These are phyloP conservation scores for Colletotrichum sidae DNA, from an alignment of 2,329 filamentous ascomycete genomes.

Conservation along the genomic window DNA sequence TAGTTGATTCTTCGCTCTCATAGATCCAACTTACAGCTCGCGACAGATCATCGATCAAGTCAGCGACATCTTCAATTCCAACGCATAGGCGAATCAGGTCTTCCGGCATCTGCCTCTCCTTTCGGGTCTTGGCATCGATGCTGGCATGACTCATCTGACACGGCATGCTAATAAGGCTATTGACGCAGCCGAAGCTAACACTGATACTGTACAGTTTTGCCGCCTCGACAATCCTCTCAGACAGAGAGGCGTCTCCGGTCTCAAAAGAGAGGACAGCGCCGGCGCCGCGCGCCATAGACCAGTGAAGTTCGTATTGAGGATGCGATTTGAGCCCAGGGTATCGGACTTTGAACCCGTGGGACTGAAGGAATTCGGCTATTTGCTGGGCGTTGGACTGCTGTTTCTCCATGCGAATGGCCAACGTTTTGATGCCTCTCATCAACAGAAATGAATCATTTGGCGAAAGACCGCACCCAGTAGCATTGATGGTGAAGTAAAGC, in stretches of 20 bases:
- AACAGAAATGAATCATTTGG: constrained; percentile 97
- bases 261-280: constrained; percentile 97
- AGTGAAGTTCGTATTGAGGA: constrained; percentile 95
- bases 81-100: constrained; percentile 96
- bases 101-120: constrained; percentile 92
- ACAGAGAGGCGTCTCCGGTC: constrained; percentile 85
- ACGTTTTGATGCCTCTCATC: constrained; percentile 94
- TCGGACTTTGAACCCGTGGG: constrained; percentile 91
- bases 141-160: constrained; percentile 99
- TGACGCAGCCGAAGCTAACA: constrained; percentile 97
- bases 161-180: constrained; percentile 98
- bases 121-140: constrained; percentile 93
- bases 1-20: background rate
- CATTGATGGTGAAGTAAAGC: constrained; percentile 97
- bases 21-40: constrained; percentile 77
- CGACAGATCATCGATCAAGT: constrained; percentile 92
- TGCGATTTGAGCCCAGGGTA: constrained; percentile 95
- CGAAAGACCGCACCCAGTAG: constrained; percentile 91
- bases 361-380: constrained; percentile 93
- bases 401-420: constrained; percentile 98
- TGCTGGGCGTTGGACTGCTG: constrained; percentile 92
- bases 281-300: constrained; percentile 93
- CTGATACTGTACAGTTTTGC: constrained; percentile 94
- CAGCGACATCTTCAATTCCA: constrained; percentile 92
- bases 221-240: constrained; percentile 93